Evolutionary conservation across 805 yeast genomes (phyloP).

Genomic region (Suhomyces sp.): DNA sequence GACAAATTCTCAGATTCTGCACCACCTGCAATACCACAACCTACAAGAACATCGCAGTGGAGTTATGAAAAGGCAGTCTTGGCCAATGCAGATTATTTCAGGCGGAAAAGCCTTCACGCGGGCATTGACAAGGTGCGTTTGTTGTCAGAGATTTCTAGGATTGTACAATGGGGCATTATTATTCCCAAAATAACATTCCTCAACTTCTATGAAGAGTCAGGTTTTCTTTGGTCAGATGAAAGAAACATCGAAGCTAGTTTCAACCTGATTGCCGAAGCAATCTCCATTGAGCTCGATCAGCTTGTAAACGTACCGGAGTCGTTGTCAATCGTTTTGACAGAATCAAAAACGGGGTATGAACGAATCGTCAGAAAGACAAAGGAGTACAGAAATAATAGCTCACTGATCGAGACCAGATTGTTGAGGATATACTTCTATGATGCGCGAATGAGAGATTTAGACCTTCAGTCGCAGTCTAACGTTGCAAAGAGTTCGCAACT

Average conservation of each 20-base stretch:
- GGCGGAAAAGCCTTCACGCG: conserved; percentile 35
- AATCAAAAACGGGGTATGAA: neutral
- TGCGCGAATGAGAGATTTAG: neutral
- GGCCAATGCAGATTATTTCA: conserved; percentile 37
- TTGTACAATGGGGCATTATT: conserved; percentile 28
- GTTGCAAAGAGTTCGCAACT: neutral
- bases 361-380: neutral
- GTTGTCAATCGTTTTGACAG: neutral
- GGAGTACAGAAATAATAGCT: neutral
- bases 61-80: conserved; percentile 30
- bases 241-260: conserved; percentile 4
- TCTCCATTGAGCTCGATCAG: conserved; percentile 17
- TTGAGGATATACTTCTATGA: neutral
- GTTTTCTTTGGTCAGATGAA: conserved; percentile 17
- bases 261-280: conserved; percentile 14
- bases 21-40: conserved; percentile 42
- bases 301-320: conserved; percentile 6
- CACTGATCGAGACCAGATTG: neutral
- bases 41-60: conserved; percentile 36
- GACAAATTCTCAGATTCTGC: conserved; percentile 29
- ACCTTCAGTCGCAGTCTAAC: neutral
- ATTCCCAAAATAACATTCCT: conserved; percentile 15
- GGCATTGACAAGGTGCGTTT: conserved; percentile 42
- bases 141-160: conserved; percentile 31
- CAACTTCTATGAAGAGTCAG: conserved; percentile 22